phyloP scores from a whole-genome alignment of 148 eudicot species.

The Cornus controversa region DNA sequence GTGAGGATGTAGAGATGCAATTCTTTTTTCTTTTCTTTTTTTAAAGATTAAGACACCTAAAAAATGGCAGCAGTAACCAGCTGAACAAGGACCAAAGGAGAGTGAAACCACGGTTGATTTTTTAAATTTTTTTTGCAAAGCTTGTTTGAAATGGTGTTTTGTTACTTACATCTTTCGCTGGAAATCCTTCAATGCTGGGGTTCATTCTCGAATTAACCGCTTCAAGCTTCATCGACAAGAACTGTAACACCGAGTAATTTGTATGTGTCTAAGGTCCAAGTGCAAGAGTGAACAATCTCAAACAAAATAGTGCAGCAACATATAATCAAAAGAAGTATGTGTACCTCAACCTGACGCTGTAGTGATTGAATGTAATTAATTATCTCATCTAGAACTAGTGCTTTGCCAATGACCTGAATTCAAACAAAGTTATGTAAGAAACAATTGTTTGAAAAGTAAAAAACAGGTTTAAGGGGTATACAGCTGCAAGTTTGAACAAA shows the following conservation, averaged over 20 bases:
- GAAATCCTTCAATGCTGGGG: slow-evolving; percentile 66
- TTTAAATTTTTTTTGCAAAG: too few relatives aligned
- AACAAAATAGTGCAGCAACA: neutral
- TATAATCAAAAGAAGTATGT: slow-evolving; percentile 3
- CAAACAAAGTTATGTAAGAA: slow-evolving; percentile 9
- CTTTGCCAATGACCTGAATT: slow-evolving; percentile 88
- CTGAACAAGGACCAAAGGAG: neutral
- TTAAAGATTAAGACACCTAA: too few relatives aligned
- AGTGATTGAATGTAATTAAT: slow-evolving; percentile 92
- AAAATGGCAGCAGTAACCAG: neutral
- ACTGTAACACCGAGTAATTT: slow-evolving; percentile 43
- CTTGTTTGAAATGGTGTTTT: neutral
- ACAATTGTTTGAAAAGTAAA: neutral
- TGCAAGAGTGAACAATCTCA: slow-evolving; percentile 7
- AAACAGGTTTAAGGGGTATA: neutral
- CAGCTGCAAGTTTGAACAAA: neutral
- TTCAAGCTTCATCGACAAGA: slow-evolving; percentile 88
- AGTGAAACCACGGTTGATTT: neutral
- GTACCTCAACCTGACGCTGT: slow-evolving; percentile 94
- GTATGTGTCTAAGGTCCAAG: slow-evolving; percentile 12
- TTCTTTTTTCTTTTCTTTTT: too few relatives aligned
- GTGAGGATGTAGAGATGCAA: neutral
- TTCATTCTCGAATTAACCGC: slow-evolving; percentile 72
- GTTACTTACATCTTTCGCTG: slow-evolving; percentile 77
- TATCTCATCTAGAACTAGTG: slow-evolving; percentile 91